These are phyloP conservation scores for Chionographis japonica DNA, from an alignment of 106 monocot genomes.

Conservation along the genomic window DNA sequence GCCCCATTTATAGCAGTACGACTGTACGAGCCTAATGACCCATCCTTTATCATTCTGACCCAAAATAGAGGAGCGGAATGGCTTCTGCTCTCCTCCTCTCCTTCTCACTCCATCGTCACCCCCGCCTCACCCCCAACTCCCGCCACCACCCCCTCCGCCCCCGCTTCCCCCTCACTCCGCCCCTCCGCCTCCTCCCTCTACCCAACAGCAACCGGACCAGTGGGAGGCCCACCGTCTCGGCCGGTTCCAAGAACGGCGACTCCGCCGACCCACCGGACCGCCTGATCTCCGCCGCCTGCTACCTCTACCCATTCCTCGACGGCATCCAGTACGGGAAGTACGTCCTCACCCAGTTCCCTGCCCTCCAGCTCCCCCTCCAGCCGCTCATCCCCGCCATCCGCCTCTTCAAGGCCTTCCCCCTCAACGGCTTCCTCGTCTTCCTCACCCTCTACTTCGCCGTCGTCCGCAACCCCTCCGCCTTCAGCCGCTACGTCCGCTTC, in stretches of 20 bases:
- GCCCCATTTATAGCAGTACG: too few species aligned
- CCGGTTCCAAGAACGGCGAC: slow-evolving; percentile 9
- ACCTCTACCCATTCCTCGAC: slow-evolving; percentile 94
- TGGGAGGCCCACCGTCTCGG: neutral
- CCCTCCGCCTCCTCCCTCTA: neutral
- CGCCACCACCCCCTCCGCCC: neutral
- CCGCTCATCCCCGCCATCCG: slow-evolving; percentile 73
- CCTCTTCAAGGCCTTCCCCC: slow-evolving; percentile 66
- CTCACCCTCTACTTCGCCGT: slow-evolving; percentile 89
- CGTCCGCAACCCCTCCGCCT: slow-evolving; percentile 67
- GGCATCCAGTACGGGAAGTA: slow-evolving; percentile 75
- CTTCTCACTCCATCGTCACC: slow-evolving; percentile 2
- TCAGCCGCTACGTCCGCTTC: slow-evolving; percentile 91
- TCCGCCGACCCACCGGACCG: slow-evolving; percentile 59
- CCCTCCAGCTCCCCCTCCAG: slow-evolving; percentile 44
- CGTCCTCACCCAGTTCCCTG: slow-evolving; percentile 72
- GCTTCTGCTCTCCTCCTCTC: slow-evolving; percentile 1
- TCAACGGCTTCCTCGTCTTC: slow-evolving; percentile 80
- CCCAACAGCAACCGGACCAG: too few species aligned
- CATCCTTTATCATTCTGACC: too few species aligned
- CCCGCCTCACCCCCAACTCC: neutral
- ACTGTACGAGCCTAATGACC: too few species aligned
- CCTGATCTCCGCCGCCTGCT: slow-evolving; percentile 69
- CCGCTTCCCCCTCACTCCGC: neutral
- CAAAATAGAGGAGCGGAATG: too few species aligned